Evolutionary conservation across 306 rosid genomes (phyloP).

Genomic region (Begonia fuchsioides): DNA sequence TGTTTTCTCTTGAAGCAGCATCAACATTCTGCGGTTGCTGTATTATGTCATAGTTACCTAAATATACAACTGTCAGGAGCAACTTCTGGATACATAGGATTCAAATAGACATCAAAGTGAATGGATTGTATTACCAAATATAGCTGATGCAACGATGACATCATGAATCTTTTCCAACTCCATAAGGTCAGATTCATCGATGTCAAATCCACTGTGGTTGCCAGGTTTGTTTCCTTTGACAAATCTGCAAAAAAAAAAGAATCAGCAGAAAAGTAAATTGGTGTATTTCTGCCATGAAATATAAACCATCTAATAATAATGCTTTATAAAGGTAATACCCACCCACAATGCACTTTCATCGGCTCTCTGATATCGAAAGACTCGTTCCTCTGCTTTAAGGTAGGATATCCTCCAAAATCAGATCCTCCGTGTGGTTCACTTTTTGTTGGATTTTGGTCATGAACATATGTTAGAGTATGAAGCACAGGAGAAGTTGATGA

Average conservation of each 20-base stretch:
- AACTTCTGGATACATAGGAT: not conserved
- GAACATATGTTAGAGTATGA: conserved; percentile 44
- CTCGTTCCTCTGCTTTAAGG: conserved; percentile 55
- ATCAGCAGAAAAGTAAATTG: conserved; percentile 1
- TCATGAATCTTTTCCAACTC: conserved; percentile 65
- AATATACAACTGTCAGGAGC: conserved; percentile 16
- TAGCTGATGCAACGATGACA: conserved; percentile 72
- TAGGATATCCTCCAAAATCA: conserved; percentile 78
- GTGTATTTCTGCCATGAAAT: not conserved
- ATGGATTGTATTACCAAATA: conserved; percentile 44
- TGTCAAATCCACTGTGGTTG: conserved; percentile 59
- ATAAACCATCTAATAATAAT: not conserved
- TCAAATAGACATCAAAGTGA: not conserved
- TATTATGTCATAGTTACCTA: conserved; percentile 76
- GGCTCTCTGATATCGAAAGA: conserved; percentile 61
- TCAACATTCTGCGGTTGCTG: conserved; percentile 76
- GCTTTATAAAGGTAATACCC: conserved; percentile 9
- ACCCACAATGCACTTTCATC: conserved; percentile 83
- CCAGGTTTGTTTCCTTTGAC: conserved; percentile 77
- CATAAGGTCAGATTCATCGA: conserved; percentile 59
- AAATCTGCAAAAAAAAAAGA: conserved; percentile 38
- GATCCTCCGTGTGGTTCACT: conserved; percentile 55
- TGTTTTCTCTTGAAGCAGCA: conserved; percentile 28
- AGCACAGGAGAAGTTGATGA: conserved; percentile 55
- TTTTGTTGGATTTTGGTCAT: conserved; percentile 38